Base-by-base conservation (phyloP, 345 rosid species). In the Citrus glauca region DNA sequence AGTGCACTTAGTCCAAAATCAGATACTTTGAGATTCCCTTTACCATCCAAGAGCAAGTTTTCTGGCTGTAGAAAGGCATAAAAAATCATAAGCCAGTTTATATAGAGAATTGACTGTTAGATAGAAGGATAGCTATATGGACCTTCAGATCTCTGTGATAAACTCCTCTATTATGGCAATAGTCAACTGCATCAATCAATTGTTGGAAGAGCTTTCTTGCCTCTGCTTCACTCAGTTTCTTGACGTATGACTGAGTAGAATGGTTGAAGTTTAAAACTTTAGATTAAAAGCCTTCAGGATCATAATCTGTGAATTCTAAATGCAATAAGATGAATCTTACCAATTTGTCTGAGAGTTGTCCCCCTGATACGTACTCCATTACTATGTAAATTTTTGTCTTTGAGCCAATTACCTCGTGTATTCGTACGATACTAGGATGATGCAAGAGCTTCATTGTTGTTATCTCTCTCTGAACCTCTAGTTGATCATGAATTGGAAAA, bases 121-220 rank as follows among this genome's bases (percentile, higher is more conserved):
- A 50, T 28, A 0, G 19, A 72, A 50, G 61, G 32, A 13, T 50
- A 71, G 63, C 45, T 9, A 3, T 35, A 20, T 64, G 16, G 25
- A 84, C 98, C 98, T 95, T 95, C 27, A 95, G 85, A 82, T 91
- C 99, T 86, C 99, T 93, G 79, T 95, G 98, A 76, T 85, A 93
- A 84, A 92, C 97, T 73, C 97, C 98, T 88, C 88, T 92, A 85
- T 83, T 83, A 76, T 93, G 98, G 80, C 98, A 93, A 20, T 92
- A 89, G 73, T 89, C 97, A 64, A 93, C 96, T 17, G 98, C 93
- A 83, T 95, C 97, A 25, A 93, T 88, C 85, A 95, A 56, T 57
- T 95, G 98, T 57, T 95, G 97, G 84, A 95, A 92, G 56, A 91
- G 66, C 79, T 85, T 89, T 83, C 97, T 91, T 6, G 96, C 97